phyloP scores from a whole-genome alignment of 2,329 filamentous ascomycete species.

The Alternaria sp. region DNA sequence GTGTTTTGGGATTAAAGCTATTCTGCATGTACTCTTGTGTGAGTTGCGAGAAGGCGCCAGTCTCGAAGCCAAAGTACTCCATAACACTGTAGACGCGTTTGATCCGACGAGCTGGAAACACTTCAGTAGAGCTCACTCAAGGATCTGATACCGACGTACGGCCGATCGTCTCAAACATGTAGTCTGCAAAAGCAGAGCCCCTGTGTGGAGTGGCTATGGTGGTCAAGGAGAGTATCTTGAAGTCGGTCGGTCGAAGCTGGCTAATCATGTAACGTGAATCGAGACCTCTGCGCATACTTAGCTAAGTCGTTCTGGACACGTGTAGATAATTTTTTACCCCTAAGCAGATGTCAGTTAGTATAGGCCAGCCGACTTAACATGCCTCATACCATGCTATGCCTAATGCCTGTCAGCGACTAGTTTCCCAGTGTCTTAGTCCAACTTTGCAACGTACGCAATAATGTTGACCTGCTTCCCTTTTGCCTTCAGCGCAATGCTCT shows the following conservation, averaged over 20 bases:
- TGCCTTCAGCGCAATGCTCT: slow-evolving; percentile 62
- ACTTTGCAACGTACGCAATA: slow-evolving; percentile 61
- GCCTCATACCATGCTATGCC: slow-evolving; percentile 63
- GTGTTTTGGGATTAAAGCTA: slow-evolving; percentile 67
- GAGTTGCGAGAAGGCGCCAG: slow-evolving; percentile 68
- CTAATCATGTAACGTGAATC: slow-evolving; percentile 72
- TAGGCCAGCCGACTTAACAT: neutral
- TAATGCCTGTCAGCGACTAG: slow-evolving; percentile 35
- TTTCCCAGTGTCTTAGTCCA: neutral
- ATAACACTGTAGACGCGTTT: slow-evolving; percentile 65
- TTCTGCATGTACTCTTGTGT: slow-evolving; percentile 66
- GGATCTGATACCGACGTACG: slow-evolving; percentile 53
- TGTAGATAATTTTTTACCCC: slow-evolving; percentile 45
- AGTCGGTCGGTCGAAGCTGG: slow-evolving; percentile 65
- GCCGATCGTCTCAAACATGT: slow-evolving; percentile 66
- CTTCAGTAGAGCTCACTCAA: slow-evolving; percentile 21
- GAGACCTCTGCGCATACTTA: slow-evolving; percentile 60
- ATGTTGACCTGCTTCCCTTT: slow-evolving; percentile 69
- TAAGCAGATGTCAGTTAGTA: slow-evolving; percentile 36
- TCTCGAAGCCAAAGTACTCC: slow-evolving; percentile 64
- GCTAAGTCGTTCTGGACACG: slow-evolving; percentile 10
- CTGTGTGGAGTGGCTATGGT: slow-evolving; percentile 70
- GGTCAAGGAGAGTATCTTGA: slow-evolving; percentile 77
- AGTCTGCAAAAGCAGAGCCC: slow-evolving; percentile 69
- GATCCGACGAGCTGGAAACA: slow-evolving; percentile 54